Percentiles rank a stretch among this genome's conserved stretches.
These are phyloP conservation scores for Citrus maxima DNA, from an alignment of 345 rosid species.

Conservation along the genomic window DNA sequence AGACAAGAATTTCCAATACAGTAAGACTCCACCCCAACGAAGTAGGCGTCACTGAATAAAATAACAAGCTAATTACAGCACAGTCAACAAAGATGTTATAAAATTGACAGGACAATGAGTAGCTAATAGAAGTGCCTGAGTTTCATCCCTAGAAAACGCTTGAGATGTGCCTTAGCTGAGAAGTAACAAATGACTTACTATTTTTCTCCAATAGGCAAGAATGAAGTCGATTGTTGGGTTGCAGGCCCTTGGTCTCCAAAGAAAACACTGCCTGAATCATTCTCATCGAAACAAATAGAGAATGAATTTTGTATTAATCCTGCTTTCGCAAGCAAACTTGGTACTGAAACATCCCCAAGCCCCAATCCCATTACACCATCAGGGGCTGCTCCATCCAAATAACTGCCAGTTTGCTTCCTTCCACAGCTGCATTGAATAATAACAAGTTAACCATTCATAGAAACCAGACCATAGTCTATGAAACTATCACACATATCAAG, in stretches of 20 bases:
- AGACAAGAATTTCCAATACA: slow-evolving; percentile 32
- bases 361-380: slow-evolving; percentile 20
- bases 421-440: slow-evolving; percentile 1
- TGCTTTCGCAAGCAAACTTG: slow-evolving; percentile 12
- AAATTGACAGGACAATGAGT: not conserved
- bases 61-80: not conserved
- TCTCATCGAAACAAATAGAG: slow-evolving; percentile 27
- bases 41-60: slow-evolving; percentile 23
- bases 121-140: not conserved
- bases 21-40: slow-evolving; percentile 22
- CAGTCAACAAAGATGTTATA: not conserved
- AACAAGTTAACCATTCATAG: not conserved
- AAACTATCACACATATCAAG: not conserved
- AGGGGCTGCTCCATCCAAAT: slow-evolving; percentile 18
- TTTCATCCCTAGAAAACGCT: not conserved
- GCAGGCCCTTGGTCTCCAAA: slow-evolving; percentile 27
- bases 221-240: slow-evolving; percentile 24
- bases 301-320: slow-evolving; percentile 20
- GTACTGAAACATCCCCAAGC: slow-evolving; percentile 8
- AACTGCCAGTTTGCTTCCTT: slow-evolving; percentile 14
- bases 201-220: slow-evolving; percentile 19
- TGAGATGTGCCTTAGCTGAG: not conserved
- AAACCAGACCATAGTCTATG: not conserved
- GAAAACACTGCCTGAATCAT: slow-evolving; percentile 23
- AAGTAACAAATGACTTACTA: slow-evolving; percentile 21